Conservation (phyloP, 257 asterid species). For the Parsonsia alboflavescens region DNA sequence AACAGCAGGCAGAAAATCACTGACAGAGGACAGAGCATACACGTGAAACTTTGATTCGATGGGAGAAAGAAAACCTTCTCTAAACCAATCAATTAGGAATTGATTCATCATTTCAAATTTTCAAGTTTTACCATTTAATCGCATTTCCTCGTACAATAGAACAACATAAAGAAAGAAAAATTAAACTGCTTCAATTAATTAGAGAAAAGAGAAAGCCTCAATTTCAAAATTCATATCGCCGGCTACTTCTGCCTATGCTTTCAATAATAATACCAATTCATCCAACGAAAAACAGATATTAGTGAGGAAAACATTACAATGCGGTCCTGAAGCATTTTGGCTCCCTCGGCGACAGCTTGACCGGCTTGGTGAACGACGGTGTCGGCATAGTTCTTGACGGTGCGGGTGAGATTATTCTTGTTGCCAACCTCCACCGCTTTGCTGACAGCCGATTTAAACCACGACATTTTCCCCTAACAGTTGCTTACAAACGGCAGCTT, state of each 20-base stretch:
- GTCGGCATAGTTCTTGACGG: constrained; percentile 82
- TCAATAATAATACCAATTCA: neutral
- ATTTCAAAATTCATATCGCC: constrained; percentile 2
- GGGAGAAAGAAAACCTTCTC: neutral
- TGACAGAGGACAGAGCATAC: neutral
- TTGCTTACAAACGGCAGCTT: neutral
- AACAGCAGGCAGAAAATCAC: too few species aligned
- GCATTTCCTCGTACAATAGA: neutral
- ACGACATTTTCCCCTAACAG: constrained; percentile 51
- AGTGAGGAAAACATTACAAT: constrained; percentile 37
- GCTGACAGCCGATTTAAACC: constrained; percentile 93
- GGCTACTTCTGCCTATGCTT: neutral
- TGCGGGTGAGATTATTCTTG: constrained; percentile 82
- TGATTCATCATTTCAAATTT: neutral
- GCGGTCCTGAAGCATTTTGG: constrained; percentile 87
- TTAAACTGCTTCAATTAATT: neutral
- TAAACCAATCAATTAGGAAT: neutral
- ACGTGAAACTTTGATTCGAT: neutral
- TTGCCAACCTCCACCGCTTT: constrained; percentile 98
- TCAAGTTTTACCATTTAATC: neutral
- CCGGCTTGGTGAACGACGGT: constrained; percentile 96
- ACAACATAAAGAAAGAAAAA: neutral
- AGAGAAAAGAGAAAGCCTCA: neutral
- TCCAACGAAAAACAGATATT: neutral
- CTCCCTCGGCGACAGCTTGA: constrained; percentile 93